Percentiles rank a stretch among this genome's conserved stretches.
phyloP scores from a whole-genome alignment of 225 moss, liverwort and hornwort species.

The Sphagnum contortum region DNA sequence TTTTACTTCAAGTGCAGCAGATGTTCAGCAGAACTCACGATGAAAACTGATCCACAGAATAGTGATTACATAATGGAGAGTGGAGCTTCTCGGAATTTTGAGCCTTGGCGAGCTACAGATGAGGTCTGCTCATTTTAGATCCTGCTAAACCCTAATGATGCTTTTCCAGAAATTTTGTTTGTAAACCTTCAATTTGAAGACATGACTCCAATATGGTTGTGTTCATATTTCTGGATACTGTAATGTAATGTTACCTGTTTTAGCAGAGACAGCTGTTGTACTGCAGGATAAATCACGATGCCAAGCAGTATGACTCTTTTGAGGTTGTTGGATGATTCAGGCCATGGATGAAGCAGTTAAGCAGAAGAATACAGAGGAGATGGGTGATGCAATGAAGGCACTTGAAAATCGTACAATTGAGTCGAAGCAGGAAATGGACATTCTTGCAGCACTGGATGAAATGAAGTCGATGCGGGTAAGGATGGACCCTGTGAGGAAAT shows the following conservation, averaged over 20 bases:
- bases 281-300: no score
- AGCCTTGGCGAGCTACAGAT: constrained; percentile 93
- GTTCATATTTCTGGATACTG: no score
- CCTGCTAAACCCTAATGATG: no score
- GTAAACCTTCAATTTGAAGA: no score
- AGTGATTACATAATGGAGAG: constrained; percentile 83
- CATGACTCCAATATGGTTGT: no score
- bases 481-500: no score
- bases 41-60: constrained; percentile 90
- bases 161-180: no score
- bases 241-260: no score
- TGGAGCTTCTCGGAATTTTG: constrained; percentile 82
- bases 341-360: constrained; percentile 74
- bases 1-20: constrained; percentile 81
- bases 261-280: no score
- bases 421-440: constrained; percentile 95
- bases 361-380: constrained; percentile 70
- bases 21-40: constrained; percentile 81
- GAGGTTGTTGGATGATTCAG: constrained; percentile 22
- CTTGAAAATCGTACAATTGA: constrained; percentile 82
- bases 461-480: constrained; percentile 94
- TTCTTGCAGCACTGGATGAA: constrained; percentile 81
- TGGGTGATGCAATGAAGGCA: constrained; percentile 88
- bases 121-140: constrained; percentile 27
- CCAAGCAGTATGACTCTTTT: no score